Conservation (phyloP, 495 filamentous ascomycete genomes). For the Hypoxylon rickii region DNA sequence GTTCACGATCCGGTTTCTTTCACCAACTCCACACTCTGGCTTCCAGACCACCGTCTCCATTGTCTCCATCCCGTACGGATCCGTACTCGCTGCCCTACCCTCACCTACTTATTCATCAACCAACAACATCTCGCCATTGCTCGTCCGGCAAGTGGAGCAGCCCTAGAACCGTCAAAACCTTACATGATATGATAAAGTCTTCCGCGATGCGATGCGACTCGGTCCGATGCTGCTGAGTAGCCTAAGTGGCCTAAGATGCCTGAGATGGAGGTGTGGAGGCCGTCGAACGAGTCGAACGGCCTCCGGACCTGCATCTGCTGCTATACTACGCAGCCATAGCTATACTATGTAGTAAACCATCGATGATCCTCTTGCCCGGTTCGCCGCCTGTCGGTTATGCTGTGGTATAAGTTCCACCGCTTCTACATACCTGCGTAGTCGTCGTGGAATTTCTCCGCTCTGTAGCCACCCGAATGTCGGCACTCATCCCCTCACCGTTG, state of each 20-base stretch:
- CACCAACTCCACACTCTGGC: conserved; percentile 10
- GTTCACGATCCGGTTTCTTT: conserved; percentile 3
- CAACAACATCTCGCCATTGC: conserved; percentile 9
- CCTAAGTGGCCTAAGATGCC: too few species aligned
- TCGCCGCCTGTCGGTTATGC: background rate
- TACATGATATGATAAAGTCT: conserved; percentile 1
- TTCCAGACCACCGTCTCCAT: too few species aligned
- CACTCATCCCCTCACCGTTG: conserved; percentile 12
- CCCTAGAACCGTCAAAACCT: background rate
- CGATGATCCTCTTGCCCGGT: conserved; percentile 3
- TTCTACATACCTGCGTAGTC: background rate
- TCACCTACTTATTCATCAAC: conserved; percentile 15
- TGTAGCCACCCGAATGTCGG: conserved; percentile 24
- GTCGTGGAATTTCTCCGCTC: conserved; percentile 22
- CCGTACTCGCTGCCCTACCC: too few species aligned
- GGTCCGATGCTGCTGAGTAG: conserved; percentile 23
- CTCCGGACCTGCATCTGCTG: conserved; percentile 4
- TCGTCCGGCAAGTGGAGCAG: conserved; percentile 9
- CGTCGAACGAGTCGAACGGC: conserved; percentile 1
- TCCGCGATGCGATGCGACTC: conserved; percentile 14
- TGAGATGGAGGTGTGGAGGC: conserved; percentile 13
- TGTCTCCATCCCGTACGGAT: too few species aligned
- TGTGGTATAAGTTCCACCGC: conserved; percentile 15
- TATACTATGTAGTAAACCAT: too few species aligned
- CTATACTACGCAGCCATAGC: too few species aligned